phyloP scores from a whole-genome alignment of 805 yeast genomes.

The Wickerhamiella parazyma region DNA sequence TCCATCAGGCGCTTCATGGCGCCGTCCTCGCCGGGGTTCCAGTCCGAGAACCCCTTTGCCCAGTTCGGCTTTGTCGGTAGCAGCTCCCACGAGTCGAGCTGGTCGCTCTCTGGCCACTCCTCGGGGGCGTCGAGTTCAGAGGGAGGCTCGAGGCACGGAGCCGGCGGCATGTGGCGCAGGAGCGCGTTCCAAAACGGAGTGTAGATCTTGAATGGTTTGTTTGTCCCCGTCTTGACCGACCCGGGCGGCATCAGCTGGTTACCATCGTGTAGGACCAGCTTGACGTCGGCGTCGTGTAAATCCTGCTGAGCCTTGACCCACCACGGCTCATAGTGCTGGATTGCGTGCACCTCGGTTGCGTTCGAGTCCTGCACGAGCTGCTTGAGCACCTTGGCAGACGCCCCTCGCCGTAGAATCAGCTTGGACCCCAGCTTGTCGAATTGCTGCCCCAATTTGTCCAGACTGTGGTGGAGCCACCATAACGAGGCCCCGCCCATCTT shows the following conservation, averaged over 20 bases:
- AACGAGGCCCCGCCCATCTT: slow-evolving; percentile 3
- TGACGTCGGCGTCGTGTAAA: neutral
- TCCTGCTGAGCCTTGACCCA: neutral
- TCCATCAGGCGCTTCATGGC: slow-evolving; percentile 1
- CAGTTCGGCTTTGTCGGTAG: slow-evolving; percentile 2
- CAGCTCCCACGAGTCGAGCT: slow-evolving; percentile 2
- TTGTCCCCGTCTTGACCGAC: neutral
- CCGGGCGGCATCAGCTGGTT: slow-evolving; percentile 6
- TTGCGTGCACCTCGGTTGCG: slow-evolving; percentile 2
- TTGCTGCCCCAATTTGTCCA: neutral
- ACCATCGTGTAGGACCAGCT: slow-evolving; percentile 4
- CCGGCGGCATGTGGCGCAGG: slow-evolving; percentile 3
- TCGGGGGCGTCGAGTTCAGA: neutral
- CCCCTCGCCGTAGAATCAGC: neutral
- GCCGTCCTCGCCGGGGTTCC: slow-evolving; percentile 6
- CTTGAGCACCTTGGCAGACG: neutral
- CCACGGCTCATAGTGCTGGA: slow-evolving; percentile 8
- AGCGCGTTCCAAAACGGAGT: slow-evolving; percentile 7
- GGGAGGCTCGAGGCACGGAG: neutral
- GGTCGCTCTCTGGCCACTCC: neutral
- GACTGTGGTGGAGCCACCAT: slow-evolving; percentile 7
- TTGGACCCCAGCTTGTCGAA: neutral
- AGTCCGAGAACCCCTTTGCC: neutral
- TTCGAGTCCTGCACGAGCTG: neutral
- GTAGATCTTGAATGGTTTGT: slow-evolving; percentile 3